A percentile compares a stretch with the other conserved stretches of the same genome.
phyloP scores from a whole-genome alignment of 306 rosid species.

The Lupinus albus region DNA sequence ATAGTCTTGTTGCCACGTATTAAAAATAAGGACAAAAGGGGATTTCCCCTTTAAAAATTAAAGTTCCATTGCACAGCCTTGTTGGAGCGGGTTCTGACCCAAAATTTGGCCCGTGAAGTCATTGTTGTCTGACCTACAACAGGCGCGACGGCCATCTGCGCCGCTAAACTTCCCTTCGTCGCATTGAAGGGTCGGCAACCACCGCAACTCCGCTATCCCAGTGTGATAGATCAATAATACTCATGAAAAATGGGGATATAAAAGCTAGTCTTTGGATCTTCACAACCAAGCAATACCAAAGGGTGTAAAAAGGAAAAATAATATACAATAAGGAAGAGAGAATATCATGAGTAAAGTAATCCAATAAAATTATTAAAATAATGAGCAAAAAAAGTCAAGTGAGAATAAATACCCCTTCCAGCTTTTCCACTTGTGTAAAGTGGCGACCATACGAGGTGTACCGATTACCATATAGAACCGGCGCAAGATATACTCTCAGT shows the following conservation, averaged over 20 bases:
- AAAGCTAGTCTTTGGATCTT: slow-evolving; percentile 19
- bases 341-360: slow-evolving; percentile 24
- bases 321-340: background rate
- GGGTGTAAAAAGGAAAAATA: slow-evolving; percentile 8
- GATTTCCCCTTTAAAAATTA: no score
- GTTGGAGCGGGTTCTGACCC: no score
- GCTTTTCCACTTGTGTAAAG: slow-evolving; percentile 82
- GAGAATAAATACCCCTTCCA: slow-evolving; percentile 70
- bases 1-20: no score
- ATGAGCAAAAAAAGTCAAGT: slow-evolving; percentile 18
- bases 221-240: slow-evolving; percentile 17
- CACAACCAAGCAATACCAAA: slow-evolving; percentile 27
- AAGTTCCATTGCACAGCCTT: no score
- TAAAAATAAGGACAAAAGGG: no score
- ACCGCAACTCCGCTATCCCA: no score
- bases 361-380: slow-evolving; percentile 18
- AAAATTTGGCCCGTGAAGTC: no score
- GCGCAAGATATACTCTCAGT: slow-evolving; percentile 75
- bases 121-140: no score
- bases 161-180: no score
- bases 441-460: slow-evolving; percentile 95
- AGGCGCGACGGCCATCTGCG: no score
- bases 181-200: no score
- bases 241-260: slow-evolving; percentile 4
- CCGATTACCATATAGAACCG: slow-evolving; percentile 77